Conservation (phyloP, 2,329 filamentous ascomycete species). For the Aspergillus bombycis region DNA sequence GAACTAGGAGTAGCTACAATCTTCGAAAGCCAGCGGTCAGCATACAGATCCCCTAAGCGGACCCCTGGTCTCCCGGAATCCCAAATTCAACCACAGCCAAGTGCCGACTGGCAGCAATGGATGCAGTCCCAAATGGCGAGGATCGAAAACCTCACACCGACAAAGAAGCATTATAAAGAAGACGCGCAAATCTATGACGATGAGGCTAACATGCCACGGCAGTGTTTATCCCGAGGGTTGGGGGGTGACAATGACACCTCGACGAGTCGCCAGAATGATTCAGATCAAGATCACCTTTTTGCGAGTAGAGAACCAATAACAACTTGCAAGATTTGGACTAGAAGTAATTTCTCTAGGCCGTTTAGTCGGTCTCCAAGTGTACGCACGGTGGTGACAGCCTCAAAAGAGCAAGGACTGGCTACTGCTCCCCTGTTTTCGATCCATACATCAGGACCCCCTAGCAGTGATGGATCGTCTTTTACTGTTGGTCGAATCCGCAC, state of each 20-base stretch:
- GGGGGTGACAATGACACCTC: not conserved
- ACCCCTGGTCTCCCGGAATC: conserved; percentile 1
- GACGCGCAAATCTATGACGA: conserved; percentile 40
- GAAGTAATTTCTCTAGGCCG: conserved; percentile 42
- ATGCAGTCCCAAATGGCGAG: conserved; percentile 40
- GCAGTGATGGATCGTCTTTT: not conserved
- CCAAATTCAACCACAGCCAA: conserved; percentile 23
- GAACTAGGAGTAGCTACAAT: conserved; percentile 44
- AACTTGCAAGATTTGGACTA: conserved; percentile 15
- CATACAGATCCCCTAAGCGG: conserved; percentile 36
- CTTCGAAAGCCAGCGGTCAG: conserved; percentile 32
- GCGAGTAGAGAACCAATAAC: not conserved
- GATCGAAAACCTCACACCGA: conserved; percentile 30
- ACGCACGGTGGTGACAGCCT: conserved; percentile 23
- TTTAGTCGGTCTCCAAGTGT: conserved; percentile 39
- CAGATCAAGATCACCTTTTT: not conserved
- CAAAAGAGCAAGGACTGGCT: conserved; percentile 10
- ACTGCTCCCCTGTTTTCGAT: conserved; percentile 6
- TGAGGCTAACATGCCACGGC: conserved; percentile 20
- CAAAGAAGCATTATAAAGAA: conserved; percentile 43
- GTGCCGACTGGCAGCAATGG: conserved; percentile 43
- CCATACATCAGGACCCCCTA: not conserved
- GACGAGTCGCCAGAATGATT: not conserved
- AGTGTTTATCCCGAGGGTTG: conserved; percentile 4
- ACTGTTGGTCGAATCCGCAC: conserved; percentile 7